Evolutionary conservation across 257 asterid genomes (phyloP).

Genomic region (Solanum corneliomulleri): DNA sequence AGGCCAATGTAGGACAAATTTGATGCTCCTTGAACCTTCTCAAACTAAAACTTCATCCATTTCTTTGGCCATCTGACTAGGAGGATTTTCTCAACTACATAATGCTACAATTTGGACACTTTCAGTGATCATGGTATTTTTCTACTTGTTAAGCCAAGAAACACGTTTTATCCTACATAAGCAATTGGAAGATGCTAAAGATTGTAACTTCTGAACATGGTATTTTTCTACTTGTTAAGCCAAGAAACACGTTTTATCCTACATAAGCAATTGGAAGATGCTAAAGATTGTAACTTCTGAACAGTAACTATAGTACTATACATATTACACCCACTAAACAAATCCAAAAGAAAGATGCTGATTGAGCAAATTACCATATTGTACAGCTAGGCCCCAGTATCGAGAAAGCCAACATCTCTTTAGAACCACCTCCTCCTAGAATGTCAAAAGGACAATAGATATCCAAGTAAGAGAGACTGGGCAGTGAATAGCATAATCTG

Average conservation of each 20-base stretch:
- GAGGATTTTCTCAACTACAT: background rate
- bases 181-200: background rate
- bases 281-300: background rate
- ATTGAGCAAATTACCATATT: slow-evolving; percentile 50
- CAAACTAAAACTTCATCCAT: background rate
- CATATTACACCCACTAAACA: background rate
- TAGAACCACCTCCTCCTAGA: slow-evolving; percentile 96
- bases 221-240: background rate
- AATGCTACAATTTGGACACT: background rate
- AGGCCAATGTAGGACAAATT: background rate
- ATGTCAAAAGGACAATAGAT: background rate
- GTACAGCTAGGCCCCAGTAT: slow-evolving; percentile 91
- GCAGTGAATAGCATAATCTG: background rate
- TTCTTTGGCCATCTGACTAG: background rate
- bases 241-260: background rate
- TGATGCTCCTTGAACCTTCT: background rate
- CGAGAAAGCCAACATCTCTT: slow-evolving; percentile 99
- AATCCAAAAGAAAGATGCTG: background rate
- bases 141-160: background rate
- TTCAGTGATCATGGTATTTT: background rate
- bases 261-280: background rate
- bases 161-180: background rate
- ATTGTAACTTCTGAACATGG: background rate
- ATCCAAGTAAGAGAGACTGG: background rate
- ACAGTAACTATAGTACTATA: background rate